Evolutionary conservation across 805 yeast species (phyloP), one percentile per base, ranked within the genome.

Genomic region (Candida dajiaensis): DNA sequence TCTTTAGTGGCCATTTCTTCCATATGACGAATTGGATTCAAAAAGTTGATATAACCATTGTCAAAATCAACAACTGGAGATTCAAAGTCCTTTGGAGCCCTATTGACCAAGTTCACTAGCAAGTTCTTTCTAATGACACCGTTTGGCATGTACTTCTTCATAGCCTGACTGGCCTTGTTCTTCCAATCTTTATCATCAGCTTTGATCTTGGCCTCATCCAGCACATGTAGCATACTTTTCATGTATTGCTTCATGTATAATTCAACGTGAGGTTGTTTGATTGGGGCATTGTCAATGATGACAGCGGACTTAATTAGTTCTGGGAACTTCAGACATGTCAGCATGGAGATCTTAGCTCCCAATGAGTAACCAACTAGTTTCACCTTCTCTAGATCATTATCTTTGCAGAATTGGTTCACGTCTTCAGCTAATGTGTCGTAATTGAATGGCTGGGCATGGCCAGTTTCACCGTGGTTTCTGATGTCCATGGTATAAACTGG

Each of bases 71-170:
- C 53, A 19, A 56, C 58, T 12, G 62, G 61, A 7, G 61, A 54
- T 25, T 52, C 56, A 35, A 56, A 56, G 40, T 47, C 56, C 26
- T 55, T 56, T 23, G 66, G 63, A 8, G 56, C 49, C 38, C 57
- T 62, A 49, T 61, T 63, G 35, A 58, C 64, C 41, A 72, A 46
- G 53, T 74, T 75, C 15, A 69, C 62, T 42, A 67, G 54, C 41
- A 75, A 54, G 45, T 73, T 74, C 43, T 63, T 51, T 45, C 76
- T 60, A 19, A 55, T 51, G 16, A 57, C 52, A 18, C 54, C 61
- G 74, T 92, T 94, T 53, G 99, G 99, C 72, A 92, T 85, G 70
- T 89, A 94, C 73, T 88, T 90, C 66, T 89, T 90, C 64, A 88
- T 83, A 68, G 92, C 78, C 65, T 87, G 86, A 48, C 92, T 83